Percentiles rank a stretch among this genome's conserved stretches.
Evolutionary conservation across 192 early-diverging fungal genomes (phyloP).

Genomic region (Backusella luteola): DNA sequence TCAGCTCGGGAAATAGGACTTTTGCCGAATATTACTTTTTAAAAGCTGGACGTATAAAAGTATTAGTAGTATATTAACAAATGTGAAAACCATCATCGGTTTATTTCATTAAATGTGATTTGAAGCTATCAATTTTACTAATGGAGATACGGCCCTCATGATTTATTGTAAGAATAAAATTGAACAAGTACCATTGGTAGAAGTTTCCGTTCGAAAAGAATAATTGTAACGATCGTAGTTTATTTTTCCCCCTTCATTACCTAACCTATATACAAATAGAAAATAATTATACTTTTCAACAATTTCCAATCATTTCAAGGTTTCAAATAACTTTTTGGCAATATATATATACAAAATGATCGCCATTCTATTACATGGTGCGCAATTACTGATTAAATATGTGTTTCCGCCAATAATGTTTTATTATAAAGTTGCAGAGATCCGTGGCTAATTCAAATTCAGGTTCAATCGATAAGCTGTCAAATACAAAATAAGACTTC

Average conservation of each 20-base stretch:
- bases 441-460: background rate
- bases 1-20: background rate
- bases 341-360: too few species aligned
- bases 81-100: background rate
- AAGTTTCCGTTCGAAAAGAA: too few species aligned
- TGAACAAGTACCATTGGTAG: background rate
- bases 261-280: too few species aligned
- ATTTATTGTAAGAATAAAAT: background rate
- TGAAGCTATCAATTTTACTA: background rate
- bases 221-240: background rate
- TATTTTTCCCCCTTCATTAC: background rate
- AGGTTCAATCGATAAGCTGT: background rate
- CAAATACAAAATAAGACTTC: background rate
- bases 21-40: background rate
- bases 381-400: too few species aligned
- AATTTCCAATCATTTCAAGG: too few species aligned
- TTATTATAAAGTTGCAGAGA: background rate
- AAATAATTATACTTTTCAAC: too few species aligned
- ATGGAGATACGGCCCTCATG: background rate
- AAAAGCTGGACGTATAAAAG: background rate
- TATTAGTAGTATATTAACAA: background rate
- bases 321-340: too few species aligned
- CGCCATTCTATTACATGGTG: too few species aligned
- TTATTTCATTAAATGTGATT: background rate
- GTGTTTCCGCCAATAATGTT: too few species aligned